These are phyloP conservation scores for Lepidium sativum DNA, from an alignment of 345 rosid species.

Conservation along the genomic window DNA sequence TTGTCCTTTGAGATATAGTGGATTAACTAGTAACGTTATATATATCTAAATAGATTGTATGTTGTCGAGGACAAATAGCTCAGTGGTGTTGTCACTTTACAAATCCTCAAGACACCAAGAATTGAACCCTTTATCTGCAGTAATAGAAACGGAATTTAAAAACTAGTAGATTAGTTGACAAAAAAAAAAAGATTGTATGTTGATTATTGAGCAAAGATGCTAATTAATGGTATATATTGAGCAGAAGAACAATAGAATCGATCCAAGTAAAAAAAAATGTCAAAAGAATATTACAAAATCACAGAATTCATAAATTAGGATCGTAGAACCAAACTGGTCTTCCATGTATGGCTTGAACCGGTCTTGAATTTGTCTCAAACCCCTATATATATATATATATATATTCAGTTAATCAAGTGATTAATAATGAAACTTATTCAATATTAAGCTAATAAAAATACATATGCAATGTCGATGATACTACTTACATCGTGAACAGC, in stretches of 20 bases:
- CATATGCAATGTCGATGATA: not conserved
- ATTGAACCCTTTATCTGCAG: too few relatives aligned
- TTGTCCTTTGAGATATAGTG: too few relatives aligned
- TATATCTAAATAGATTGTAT: too few relatives aligned
- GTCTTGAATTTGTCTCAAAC: conserved; percentile 60
- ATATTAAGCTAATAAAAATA: not conserved
- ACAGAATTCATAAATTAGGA: conserved; percentile 18
- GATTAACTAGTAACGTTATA: too few relatives aligned
- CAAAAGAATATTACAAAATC: not conserved
- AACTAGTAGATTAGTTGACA: too few relatives aligned
- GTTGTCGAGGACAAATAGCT: too few relatives aligned
- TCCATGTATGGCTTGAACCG: conserved; percentile 34
- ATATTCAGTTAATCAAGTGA: not conserved
- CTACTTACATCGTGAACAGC: conserved; percentile 59
- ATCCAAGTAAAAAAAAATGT: not conserved
- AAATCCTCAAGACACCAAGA: too few relatives aligned
- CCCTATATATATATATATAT: conserved; percentile 35
- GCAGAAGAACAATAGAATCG: not conserved
- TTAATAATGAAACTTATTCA: not conserved
- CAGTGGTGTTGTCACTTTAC: too few relatives aligned
- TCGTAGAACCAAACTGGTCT: conserved; percentile 37
- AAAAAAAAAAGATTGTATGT: too few relatives aligned
- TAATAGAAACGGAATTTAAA: too few relatives aligned
- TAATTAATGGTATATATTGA: too few relatives aligned
- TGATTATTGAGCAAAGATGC: too few relatives aligned